Percentiles rank a stretch among this genome's conserved stretches.
phyloP scores from a whole-genome alignment of 192 early-diverging fungal species.

The Globomyces pollinis-pini region DNA sequence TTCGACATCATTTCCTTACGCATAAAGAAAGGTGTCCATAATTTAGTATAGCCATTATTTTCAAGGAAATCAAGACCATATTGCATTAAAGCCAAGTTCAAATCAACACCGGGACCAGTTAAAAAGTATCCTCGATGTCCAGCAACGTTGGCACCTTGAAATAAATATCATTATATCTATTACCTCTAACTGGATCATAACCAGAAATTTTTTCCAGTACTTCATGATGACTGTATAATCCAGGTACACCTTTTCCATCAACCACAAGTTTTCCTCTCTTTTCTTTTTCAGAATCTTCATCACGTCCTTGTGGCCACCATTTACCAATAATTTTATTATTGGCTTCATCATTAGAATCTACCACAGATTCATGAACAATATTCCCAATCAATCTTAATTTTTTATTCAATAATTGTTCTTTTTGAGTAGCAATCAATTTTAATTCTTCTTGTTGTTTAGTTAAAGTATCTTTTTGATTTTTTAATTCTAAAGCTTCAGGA shows the following conservation, averaged over 20 bases:
- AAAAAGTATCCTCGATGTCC: conserved; percentile 99
- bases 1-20: conserved; percentile 93
- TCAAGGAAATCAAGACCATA: conserved; percentile 92
- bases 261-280: conserved; percentile 30
- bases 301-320: conserved; percentile 48
- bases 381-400: conserved; percentile 77
- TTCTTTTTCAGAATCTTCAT: conserved; percentile 29
- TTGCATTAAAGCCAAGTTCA: conserved; percentile 93
- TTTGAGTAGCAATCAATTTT: conserved; percentile 51
- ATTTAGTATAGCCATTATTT: conserved; percentile 75
- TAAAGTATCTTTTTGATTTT: conserved; percentile 68
- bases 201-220: conserved; percentile 84
- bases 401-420: conserved; percentile 55
- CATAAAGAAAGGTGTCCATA: conserved; percentile 99
- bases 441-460: conserved; percentile 59
- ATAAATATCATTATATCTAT: neutral
- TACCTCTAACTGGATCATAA: conserved; percentile 79
- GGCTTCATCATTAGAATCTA: conserved; percentile 76
- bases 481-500: conserved; percentile 24
- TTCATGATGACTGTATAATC: conserved; percentile 74
- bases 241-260: conserved; percentile 45
- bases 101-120: conserved; percentile 86
- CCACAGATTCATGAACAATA: conserved; percentile 87
- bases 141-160: conserved; percentile 74
- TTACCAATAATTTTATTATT: conserved; percentile 37